A percentile compares a stretch with the other conserved stretches of the same genome.
These are phyloP conservation scores for Baorangia bicolor DNA, from an alignment of 768 basidiomycete species.

Conservation along the genomic window DNA sequence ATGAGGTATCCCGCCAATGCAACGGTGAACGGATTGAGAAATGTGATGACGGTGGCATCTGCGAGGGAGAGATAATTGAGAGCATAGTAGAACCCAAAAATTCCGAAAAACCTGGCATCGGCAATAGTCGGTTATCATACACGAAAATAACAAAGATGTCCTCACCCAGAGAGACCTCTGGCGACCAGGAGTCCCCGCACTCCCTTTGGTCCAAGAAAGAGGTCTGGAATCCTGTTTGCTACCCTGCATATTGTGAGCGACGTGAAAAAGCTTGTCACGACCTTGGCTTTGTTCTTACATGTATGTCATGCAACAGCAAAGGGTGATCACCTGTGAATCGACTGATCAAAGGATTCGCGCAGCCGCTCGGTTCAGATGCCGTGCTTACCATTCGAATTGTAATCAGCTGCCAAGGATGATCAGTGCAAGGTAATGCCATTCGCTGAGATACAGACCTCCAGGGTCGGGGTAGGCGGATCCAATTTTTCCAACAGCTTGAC, in stretches of 20 bases:
- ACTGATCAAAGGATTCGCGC: not conserved
- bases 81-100: conserved; percentile 70
- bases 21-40: conserved; percentile 67
- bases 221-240: conserved; percentile 48
- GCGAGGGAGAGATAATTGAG: conserved; percentile 74
- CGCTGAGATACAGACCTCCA: conserved; percentile 44
- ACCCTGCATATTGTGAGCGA: conserved; percentile 26
- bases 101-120: conserved; percentile 60
- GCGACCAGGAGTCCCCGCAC: conserved; percentile 55
- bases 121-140: not conserved
- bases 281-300: conserved; percentile 34
- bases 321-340: conserved; percentile 46
- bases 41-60: conserved; percentile 76
- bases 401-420: conserved; percentile 41
- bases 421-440: not conserved
- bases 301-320: conserved; percentile 50
- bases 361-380: not conserved
- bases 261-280: not conserved
- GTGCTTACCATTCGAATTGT: conserved; percentile 55
- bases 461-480: conserved; percentile 55
- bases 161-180: conserved; percentile 66
- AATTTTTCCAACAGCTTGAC: conserved; percentile 63
- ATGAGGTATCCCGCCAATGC: conserved; percentile 61
- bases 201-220: conserved; percentile 66
- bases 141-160: not conserved